phyloP scores from a whole-genome alignment of 108 stramenopile species.

The Craspedostauros australis region DNA sequence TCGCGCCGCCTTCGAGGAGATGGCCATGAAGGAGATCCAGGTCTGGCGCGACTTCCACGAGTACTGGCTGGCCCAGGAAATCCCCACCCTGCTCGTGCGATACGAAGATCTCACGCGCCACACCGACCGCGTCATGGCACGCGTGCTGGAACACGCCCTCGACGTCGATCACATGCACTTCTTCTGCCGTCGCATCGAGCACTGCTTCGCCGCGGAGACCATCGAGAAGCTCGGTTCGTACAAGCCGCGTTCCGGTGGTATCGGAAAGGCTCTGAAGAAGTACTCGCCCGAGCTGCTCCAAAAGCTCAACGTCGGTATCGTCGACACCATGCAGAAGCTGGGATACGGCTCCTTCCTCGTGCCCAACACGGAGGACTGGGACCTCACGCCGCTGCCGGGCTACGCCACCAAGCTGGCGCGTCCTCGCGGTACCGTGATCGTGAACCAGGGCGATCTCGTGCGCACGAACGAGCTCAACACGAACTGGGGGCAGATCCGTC shows the following conservation, averaged over 20 bases:
- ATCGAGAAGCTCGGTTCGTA: slow-evolving; percentile 62
- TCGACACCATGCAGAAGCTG: slow-evolving; percentile 29
- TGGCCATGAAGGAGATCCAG: slow-evolving; percentile 53
- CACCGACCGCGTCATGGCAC: slow-evolving; percentile 44
- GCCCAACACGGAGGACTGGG: slow-evolving; percentile 34
- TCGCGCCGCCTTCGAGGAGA: slow-evolving; percentile 41
- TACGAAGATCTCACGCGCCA: slow-evolving; percentile 62
- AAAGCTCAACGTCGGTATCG: slow-evolving; percentile 32
- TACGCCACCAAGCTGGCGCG: slow-evolving; percentile 16
- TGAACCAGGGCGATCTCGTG: slow-evolving; percentile 21
- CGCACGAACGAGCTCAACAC: slow-evolving; percentile 18
- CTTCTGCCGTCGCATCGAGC: slow-evolving; percentile 47
- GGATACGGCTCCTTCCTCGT: slow-evolving; percentile 47
- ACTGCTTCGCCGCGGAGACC: slow-evolving; percentile 45
- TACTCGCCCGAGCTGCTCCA: slow-evolving; percentile 49
- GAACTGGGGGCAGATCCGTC: slow-evolving; percentile 17
- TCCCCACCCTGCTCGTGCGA: slow-evolving; percentile 50
- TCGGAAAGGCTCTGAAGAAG: slow-evolving; percentile 48
- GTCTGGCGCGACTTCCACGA: slow-evolving; percentile 65
- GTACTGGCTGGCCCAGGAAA: slow-evolving; percentile 51
- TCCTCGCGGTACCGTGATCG: neutral
- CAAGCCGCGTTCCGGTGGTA: slow-evolving; percentile 64
- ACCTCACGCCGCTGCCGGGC: slow-evolving; percentile 35
- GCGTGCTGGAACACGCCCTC: slow-evolving; percentile 48
- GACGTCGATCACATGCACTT: slow-evolving; percentile 58